Conservation (phyloP, 1,139 yeast species). For the Scheffersomyces illinoinensis region DNA sequence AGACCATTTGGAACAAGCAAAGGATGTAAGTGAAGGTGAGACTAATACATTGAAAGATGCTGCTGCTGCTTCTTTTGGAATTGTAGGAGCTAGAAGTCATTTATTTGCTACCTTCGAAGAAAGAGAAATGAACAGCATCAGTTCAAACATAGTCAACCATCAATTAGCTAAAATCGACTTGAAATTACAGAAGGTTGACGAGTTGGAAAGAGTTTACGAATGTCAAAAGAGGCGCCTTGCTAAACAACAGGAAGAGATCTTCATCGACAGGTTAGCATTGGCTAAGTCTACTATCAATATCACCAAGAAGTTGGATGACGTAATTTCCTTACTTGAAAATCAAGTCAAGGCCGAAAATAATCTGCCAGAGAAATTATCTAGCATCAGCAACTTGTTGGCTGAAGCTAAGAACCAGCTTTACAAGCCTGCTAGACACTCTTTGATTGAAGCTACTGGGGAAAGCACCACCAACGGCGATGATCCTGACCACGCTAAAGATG, state of each 20-base stretch:
- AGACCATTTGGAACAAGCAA: conserved; percentile 7
- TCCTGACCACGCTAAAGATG: conserved; percentile 12
- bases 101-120: conserved; percentile 83
- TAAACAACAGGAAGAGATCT: conserved; percentile 77
- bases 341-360: conserved; percentile 3
- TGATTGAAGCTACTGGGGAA: conserved; percentile 20
- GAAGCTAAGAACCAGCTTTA: conserved; percentile 53
- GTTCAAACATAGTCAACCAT: conserved; percentile 63
- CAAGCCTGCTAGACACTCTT: conserved; percentile 47
- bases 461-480: conserved; percentile 12
- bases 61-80: conserved; percentile 58
- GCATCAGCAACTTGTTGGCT: conserved; percentile 29
- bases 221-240: conserved; percentile 73
- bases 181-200: conserved; percentile 68
- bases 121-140: conserved; percentile 65
- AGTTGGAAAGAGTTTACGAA: conserved; percentile 77
- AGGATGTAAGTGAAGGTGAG: conserved; percentile 9
- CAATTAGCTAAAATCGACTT: conserved; percentile 76
- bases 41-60: conserved; percentile 38
- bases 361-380: conserved; percentile 4
- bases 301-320: conserved; percentile 49
- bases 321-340: conserved; percentile 35
- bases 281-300: conserved; percentile 59
- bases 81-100: conserved; percentile 80
- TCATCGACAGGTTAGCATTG: conserved; percentile 75